A percentile compares a stretch with the other conserved stretches of the same genome.
Evolutionary conservation across 2,329 filamentous ascomycete genomes (phyloP).

Genomic region (Alternaria gaisen): DNA sequence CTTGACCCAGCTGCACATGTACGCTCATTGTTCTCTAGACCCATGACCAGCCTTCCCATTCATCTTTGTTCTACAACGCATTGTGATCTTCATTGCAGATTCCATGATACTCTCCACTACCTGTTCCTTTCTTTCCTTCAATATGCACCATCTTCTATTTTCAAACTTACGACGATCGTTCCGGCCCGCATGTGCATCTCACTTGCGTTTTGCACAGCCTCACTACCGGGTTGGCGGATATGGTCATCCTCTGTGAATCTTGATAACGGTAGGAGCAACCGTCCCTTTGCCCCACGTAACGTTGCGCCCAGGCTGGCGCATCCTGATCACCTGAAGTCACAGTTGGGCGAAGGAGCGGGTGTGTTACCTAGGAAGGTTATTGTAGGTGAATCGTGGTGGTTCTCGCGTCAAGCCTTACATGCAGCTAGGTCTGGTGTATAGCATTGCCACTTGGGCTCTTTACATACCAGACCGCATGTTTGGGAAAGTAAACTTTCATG

Average conservation of each 20-base stretch:
- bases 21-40: constrained; percentile 5
- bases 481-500: background rate
- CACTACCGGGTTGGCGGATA: constrained; percentile 4
- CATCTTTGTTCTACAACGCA: constrained; percentile 2
- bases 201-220: constrained; percentile 15
- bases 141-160: constrained; percentile 14
- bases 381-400: background rate
- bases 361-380: background rate
- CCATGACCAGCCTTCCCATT: background rate
- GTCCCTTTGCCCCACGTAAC: background rate
- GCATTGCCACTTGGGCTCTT: background rate
- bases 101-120: background rate
- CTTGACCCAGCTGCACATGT: background rate
- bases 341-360: background rate
- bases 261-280: background rate
- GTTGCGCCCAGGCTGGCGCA: constrained; percentile 2
- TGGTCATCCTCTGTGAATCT: background rate
- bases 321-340: background rate
- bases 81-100: background rate
- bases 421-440: background rate
- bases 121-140: background rate
- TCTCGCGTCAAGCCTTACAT: background rate
- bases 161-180: constrained; percentile 3
- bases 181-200: constrained; percentile 12
- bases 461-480: background rate